Base-by-base conservation (phyloP, 192 early-diverging fungal genomes). In the Ambispora gerdemannii region DNA sequence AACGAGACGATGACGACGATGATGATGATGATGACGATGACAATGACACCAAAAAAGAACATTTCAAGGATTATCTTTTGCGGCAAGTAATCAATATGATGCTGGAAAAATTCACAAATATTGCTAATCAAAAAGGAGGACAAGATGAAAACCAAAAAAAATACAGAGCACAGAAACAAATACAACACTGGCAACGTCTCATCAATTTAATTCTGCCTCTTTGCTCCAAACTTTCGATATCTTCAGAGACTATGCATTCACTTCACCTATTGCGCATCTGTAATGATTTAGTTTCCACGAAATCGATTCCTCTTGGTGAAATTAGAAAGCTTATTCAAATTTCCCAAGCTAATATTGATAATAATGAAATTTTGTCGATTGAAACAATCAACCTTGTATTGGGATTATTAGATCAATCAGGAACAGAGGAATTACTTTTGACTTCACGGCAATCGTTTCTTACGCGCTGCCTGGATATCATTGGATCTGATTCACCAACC, bases 201-300 rank as follows among this genome's bases (percentile, higher is more conserved):
- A 52, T 43, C 19, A 56, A 24, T 22, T 35, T 33, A 13, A 36
- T 73, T 38, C 22, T 69, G 19, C 22, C 32, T 11, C 30, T 67
- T 0, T 58, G 65, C 51, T 19, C 20, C 15, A 53, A 73, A 30
- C 19, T 73, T 8, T 28, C 64, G 11, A 34, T 24, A 56, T 15
- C 51, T 24, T 59, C 65, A 38, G 30, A 1, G n/a, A n/a, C n/a
- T 13, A 20, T 60, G 0, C 24, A 17, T 22, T 51, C 51, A 27
- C 33, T 73, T 50, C 66, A 69, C 15, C 24, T 73, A 19, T 68
- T 73, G 17, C 50, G 62, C 36, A 49, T 73, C 32, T 66, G 60
- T 7, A 43, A 67, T 59, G 63, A 73, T 56, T 59, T 73, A 33
- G n/a, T 67, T n/a, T 47, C 50, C 7, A 68, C 35, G 1, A n/a